Percentiles rank a stretch among this genome's conserved stretches.
Conservation (phyloP, 2,329 filamentous ascomycete species). For the Ceratocystis diversiconidia region DNA sequence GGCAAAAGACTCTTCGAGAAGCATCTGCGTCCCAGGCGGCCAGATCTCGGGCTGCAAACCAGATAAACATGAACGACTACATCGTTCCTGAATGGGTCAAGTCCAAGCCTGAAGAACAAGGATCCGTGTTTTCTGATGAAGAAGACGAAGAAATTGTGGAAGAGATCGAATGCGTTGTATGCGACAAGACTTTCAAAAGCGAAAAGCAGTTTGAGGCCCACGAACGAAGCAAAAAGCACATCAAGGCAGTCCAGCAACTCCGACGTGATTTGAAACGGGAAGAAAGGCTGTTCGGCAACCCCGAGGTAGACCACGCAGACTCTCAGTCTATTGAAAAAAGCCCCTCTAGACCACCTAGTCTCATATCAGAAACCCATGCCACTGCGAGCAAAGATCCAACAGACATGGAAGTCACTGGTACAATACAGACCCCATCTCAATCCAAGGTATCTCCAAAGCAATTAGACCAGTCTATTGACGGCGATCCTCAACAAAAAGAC, state of each 20-base stretch:
- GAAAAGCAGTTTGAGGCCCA: conserved; percentile 84
- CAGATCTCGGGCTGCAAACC: conserved; percentile 65
- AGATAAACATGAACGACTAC: conserved; percentile 46
- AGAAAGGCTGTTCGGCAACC: conserved; percentile 32
- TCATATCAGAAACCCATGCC: not conserved
- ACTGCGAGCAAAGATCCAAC: not conserved
- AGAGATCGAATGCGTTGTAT: conserved; percentile 60
- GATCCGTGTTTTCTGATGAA: conserved; percentile 29
- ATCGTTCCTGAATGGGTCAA: conserved; percentile 28
- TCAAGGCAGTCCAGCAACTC: conserved; percentile 70
- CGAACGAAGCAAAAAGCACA: conserved; percentile 92
- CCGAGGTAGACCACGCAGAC: not conserved
- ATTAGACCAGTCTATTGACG: not conserved
- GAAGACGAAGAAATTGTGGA: conserved; percentile 40
- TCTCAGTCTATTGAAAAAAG: not conserved
- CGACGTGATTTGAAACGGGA: conserved; percentile 73
- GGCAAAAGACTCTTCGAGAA: conserved; percentile 62
- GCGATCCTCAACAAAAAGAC: not conserved
- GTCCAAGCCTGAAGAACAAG: conserved; percentile 47
- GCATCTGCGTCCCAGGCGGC: conserved; percentile 74
- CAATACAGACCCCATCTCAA: not conserved
- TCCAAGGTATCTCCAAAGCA: not conserved
- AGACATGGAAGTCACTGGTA: not conserved
- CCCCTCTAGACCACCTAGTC: not conserved
- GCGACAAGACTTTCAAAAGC: conserved; percentile 72